phyloP scores from a whole-genome alignment of 495 filamentous ascomycete genomes.

The Friedmanniomyces endolithicus region DNA sequence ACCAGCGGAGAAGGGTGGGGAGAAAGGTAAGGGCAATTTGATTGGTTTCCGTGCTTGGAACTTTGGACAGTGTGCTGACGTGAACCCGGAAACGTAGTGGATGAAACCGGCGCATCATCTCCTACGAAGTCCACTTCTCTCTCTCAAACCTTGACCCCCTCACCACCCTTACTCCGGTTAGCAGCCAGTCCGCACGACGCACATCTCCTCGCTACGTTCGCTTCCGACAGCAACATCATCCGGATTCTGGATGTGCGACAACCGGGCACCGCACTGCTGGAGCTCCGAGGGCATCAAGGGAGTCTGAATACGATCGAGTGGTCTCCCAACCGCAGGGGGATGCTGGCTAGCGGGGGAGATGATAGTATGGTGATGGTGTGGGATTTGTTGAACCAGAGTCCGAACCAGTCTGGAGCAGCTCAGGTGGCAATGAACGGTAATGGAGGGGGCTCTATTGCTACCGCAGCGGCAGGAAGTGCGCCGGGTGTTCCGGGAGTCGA shows the following conservation, averaged over 20 bases:
- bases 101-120: slow-evolving; percentile 17
- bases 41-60: too few species aligned
- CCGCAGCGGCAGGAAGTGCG: neutral
- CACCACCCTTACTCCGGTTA: slow-evolving; percentile 74
- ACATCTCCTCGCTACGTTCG: slow-evolving; percentile 92
- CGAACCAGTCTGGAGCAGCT: slow-evolving; percentile 23
- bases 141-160: slow-evolving; percentile 45
- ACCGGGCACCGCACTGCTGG: slow-evolving; percentile 86
- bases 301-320: slow-evolving; percentile 88
- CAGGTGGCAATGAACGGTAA: slow-evolving; percentile 7
- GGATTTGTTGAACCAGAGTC: slow-evolving; percentile 75
- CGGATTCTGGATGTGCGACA: slow-evolving; percentile 94
- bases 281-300: slow-evolving; percentile 82
- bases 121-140: slow-evolving; percentile 29
- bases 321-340: slow-evolving; percentile 75
- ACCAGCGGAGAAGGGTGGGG: slow-evolving; percentile 74
- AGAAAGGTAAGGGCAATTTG: slow-evolving; percentile 70
- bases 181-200: slow-evolving; percentile 94
- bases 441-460: neutral
- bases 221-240: slow-evolving; percentile 81
- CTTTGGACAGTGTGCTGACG: neutral
- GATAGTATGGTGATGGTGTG: slow-evolving; percentile 84
- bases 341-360: slow-evolving; percentile 83
- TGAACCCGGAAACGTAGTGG: neutral
- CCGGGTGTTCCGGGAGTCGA: too few species aligned